phyloP scores from a whole-genome alignment of 2,329 filamentous ascomycete genomes.

The Diaporthe batatas region DNA sequence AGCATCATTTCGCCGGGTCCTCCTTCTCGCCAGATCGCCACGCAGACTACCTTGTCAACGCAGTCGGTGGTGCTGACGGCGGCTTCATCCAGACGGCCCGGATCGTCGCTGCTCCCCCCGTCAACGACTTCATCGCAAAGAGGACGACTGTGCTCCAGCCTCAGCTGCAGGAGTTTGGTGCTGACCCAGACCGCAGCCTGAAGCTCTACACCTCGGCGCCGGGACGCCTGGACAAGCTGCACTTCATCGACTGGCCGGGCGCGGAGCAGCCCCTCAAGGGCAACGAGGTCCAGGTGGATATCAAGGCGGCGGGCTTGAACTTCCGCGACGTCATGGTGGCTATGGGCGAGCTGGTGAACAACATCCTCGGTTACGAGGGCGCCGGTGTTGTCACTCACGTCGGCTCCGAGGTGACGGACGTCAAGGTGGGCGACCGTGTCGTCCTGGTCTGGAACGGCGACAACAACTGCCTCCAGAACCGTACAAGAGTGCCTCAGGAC shows the following conservation, averaged over 20 bases:
- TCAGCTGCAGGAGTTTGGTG: constrained; percentile 38
- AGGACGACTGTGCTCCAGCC: constrained; percentile 39
- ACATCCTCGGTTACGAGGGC: constrained; percentile 47
- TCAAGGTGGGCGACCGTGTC: constrained; percentile 40
- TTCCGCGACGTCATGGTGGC: constrained; percentile 43
- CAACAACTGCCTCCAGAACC: constrained; percentile 39
- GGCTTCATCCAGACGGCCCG: constrained; percentile 39
- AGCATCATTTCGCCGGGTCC: constrained; percentile 36
- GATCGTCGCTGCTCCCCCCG: constrained; percentile 36
- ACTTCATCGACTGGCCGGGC: constrained; percentile 41
- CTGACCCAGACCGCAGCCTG: constrained; percentile 40
- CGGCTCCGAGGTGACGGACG: constrained; percentile 31
- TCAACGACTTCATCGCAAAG: constrained; percentile 41
- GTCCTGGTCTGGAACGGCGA: constrained; percentile 28
- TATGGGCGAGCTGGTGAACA: constrained; percentile 44
- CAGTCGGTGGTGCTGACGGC: constrained; percentile 5
- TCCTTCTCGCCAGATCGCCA: constrained; percentile 40
- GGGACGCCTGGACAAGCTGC: constrained; percentile 41
- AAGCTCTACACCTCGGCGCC: constrained; percentile 41
- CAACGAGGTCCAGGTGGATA: constrained; percentile 40
- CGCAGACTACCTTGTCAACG: constrained; percentile 40
- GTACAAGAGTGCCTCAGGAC: constrained; percentile 31
- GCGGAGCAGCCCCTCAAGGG: constrained; percentile 32
- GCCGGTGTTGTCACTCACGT: constrained; percentile 45
- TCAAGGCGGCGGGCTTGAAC: constrained; percentile 40